A percentile compares a stretch with the other conserved stretches of the same genome.
phyloP scores from a whole-genome alignment of 352 stramenopile species.

The Phytopythium boreale region DNA sequence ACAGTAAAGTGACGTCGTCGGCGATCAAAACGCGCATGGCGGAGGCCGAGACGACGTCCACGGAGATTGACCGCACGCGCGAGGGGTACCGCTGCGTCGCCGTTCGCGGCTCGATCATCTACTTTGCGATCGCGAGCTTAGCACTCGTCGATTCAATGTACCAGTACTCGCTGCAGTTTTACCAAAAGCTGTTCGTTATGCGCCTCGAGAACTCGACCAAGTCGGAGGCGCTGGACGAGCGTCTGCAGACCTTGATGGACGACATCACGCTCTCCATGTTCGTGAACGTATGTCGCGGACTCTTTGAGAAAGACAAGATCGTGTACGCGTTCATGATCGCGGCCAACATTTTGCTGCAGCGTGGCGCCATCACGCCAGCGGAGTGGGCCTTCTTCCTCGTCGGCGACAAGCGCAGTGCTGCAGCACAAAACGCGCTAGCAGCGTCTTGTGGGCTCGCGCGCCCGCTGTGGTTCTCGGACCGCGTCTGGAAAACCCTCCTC shows the following conservation, averaged over 20 bases:
- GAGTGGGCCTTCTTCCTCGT: constrained; percentile 92
- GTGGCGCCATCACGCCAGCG: constrained; percentile 49
- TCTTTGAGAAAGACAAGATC: constrained; percentile 96
- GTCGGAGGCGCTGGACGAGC: constrained; percentile 72
- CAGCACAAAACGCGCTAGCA: constrained; percentile 33
- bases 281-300: constrained; percentile 91
- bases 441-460: constrained; percentile 27
- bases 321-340: constrained; percentile 94
- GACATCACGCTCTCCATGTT: constrained; percentile 93
- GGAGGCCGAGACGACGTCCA: constrained; percentile 87
- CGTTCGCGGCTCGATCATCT: constrained; percentile 89
- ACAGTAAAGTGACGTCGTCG: constrained; percentile 89
- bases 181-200: constrained; percentile 91
- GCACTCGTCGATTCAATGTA: constrained; percentile 94
- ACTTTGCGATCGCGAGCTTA: constrained; percentile 92
- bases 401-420: constrained; percentile 74
- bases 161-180: constrained; percentile 94
- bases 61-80: constrained; percentile 89
- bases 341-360: constrained; percentile 82
- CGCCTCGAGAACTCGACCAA: constrained; percentile 81
- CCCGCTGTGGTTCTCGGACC: constrained; percentile 74
- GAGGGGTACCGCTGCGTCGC: constrained; percentile 91
- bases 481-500: constrained; percentile 70
- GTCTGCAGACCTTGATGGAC: constrained; percentile 89
- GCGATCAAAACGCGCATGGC: constrained; percentile 90